These are phyloP conservation scores for Solanum commersonii DNA, from an alignment of 257 asterid genomes.

Conservation along the genomic window DNA sequence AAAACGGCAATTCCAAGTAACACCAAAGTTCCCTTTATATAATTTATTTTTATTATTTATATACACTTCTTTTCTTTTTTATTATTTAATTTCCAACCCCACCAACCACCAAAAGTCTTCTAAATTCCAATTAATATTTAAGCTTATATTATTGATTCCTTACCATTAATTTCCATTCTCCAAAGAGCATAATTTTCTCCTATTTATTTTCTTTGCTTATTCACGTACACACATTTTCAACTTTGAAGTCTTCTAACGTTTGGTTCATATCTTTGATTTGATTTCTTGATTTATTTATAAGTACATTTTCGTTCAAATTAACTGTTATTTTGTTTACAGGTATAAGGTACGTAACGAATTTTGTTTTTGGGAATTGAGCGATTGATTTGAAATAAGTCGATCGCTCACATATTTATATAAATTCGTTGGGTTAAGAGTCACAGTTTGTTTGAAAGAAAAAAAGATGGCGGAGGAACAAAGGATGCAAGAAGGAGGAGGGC, in stretches of 20 bases:
- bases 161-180: not conserved
- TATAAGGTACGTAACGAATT: conserved; percentile 2
- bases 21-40: not conserved
- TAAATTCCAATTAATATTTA: not conserved
- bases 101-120: not conserved
- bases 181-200: not conserved
- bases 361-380: conserved; percentile 20
- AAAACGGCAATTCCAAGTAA: conserved; percentile 1
- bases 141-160: not conserved
- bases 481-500: conserved; percentile 38
- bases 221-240: conserved; percentile 2
- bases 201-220: not conserved
- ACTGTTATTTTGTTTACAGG: not conserved
- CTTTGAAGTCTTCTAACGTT: not conserved
- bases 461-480: conserved; percentile 52
- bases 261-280: not conserved
- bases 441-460: not conserved
- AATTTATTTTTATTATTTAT: not conserved
- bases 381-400: conserved; percentile 19
- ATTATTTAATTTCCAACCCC: not conserved
- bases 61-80: too few relatives aligned
- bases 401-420: conserved; percentile 14
- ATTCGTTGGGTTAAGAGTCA: not conserved
- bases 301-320: not conserved
- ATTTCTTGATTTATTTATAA: not conserved